Evolutionary conservation across 176 grass and related monocot species (phyloP).

Genomic region (Areca catechu): DNA sequence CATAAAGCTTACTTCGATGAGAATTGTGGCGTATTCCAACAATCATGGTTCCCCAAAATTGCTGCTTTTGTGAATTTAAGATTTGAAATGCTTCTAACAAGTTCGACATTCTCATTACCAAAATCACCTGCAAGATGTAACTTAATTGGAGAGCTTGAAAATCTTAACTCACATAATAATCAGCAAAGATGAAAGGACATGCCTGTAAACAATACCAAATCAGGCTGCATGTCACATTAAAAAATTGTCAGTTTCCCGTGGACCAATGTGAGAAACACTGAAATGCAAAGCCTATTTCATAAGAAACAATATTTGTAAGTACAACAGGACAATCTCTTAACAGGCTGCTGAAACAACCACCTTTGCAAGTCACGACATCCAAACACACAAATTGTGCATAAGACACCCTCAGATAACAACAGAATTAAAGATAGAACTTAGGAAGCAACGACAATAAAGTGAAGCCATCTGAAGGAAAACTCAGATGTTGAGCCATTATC

Average conservation of each 20-base stretch:
- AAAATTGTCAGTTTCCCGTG: constrained; percentile 19
- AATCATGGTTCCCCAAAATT: constrained; percentile 98
- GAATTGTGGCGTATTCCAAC: constrained; percentile 77
- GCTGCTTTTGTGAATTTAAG: constrained; percentile 65
- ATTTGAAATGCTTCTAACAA: constrained; percentile 90
- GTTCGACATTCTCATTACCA: constrained; percentile 89
- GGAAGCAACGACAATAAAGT: too few relatives aligned
- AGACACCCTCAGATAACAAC: too few relatives aligned
- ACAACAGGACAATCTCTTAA: too few relatives aligned
- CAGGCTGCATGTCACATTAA: constrained; percentile 59
- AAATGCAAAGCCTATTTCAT: too few relatives aligned
- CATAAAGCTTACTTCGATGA: constrained; percentile 61
- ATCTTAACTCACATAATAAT: neutral
- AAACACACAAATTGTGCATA: too few relatives aligned
- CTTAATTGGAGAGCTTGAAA: constrained; percentile 1
- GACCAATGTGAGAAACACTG: neutral
- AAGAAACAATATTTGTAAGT: too few relatives aligned
- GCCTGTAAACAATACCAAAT: constrained; percentile 94
- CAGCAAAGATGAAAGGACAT: neutral
- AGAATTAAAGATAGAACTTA: too few relatives aligned
- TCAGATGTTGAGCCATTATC: too few relatives aligned
- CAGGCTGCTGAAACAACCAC: too few relatives aligned
- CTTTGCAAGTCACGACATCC: too few relatives aligned
- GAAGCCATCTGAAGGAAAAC: too few relatives aligned
- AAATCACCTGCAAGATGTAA: constrained; percentile 57